A percentile compares a stretch with the other conserved stretches of the same genome.
These are phyloP conservation scores for Zygotorulaspora mrakii DNA, from an alignment of 1,139 yeast species.

Conservation along the genomic window DNA sequence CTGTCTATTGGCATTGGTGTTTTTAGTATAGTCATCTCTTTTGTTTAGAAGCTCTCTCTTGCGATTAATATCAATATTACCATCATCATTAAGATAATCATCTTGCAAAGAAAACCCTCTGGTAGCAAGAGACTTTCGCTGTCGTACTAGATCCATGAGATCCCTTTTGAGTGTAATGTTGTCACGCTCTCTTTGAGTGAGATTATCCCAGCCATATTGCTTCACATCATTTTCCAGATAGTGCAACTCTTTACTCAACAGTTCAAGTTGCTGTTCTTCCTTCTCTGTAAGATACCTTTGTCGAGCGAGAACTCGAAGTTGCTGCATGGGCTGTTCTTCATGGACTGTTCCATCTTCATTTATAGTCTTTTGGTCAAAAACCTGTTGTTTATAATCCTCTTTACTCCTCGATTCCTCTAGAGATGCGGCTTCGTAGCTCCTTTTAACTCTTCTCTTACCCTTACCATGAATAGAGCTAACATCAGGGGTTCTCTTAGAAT, in stretches of 20 bases:
- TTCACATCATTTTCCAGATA: constrained; percentile 47
- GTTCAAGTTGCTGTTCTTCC: constrained; percentile 44
- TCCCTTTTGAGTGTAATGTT: constrained; percentile 51
- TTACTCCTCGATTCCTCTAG: not conserved
- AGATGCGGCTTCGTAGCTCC: constrained; percentile 25
- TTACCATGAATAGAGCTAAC: constrained; percentile 15
- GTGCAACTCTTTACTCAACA: constrained; percentile 48
- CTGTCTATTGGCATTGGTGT: constrained; percentile 17
- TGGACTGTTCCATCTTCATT: constrained; percentile 16
- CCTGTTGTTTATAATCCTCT: not conserved
- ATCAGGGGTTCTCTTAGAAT: not conserved
- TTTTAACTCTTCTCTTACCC: constrained; percentile 28
- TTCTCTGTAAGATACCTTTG: constrained; percentile 47
- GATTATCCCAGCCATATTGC: constrained; percentile 47
- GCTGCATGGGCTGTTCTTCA: constrained; percentile 25
- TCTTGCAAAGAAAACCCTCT: constrained; percentile 53
- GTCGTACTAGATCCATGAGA: constrained; percentile 42
- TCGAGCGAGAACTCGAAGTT: constrained; percentile 46
- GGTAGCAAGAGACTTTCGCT: constrained; percentile 40
- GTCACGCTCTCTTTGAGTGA: constrained; percentile 47
- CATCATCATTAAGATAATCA: constrained; percentile 50
- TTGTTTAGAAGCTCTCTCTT: constrained; percentile 38
- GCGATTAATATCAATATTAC: constrained; percentile 50
- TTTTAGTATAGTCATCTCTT: constrained; percentile 10
- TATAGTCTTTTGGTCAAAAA: constrained; percentile 6